Evolutionary conservation across 805 yeast genomes (phyloP).

Genomic region (Cyberlindnera maritima): DNA sequence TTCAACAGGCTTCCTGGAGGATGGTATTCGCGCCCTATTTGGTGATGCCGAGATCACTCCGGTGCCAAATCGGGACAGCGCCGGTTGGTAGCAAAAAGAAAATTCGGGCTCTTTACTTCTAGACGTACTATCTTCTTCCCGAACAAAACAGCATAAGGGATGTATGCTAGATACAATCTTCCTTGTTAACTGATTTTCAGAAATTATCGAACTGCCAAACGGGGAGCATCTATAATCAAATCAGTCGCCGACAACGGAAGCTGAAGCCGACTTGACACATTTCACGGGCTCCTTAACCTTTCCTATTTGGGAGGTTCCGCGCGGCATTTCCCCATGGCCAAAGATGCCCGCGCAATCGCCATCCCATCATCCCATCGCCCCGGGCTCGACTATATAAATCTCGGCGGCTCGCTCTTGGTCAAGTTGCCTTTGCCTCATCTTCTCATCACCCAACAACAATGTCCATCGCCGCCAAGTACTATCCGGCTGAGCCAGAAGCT

Average conservation of each 20-base stretch:
- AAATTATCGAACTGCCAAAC: too few species aligned
- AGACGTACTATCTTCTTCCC: too few species aligned
- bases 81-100: not conserved
- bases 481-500: conserved; percentile 75
- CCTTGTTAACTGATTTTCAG: too few species aligned
- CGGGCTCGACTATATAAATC: not conserved
- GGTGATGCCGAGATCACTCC: too few species aligned
- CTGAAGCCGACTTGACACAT: conserved; percentile 1
- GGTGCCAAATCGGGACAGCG: not conserved
- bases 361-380: too few species aligned
- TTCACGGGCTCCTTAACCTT: not conserved
- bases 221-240: not conserved
- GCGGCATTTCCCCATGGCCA: not conserved
- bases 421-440: not conserved
- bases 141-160: too few species aligned
- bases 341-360: conserved; percentile 5
- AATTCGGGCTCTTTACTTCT: too few species aligned
- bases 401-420: not conserved
- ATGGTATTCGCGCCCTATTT: too few species aligned
- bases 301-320: not conserved
- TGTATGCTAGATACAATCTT: too few species aligned
- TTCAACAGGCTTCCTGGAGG: too few species aligned
- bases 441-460: conserved; percentile 4
- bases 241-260: not conserved
- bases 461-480: conserved; percentile 54